Base-by-base conservation (phyloP, 768 basidiomycete species). In the Suillus americanus region DNA sequence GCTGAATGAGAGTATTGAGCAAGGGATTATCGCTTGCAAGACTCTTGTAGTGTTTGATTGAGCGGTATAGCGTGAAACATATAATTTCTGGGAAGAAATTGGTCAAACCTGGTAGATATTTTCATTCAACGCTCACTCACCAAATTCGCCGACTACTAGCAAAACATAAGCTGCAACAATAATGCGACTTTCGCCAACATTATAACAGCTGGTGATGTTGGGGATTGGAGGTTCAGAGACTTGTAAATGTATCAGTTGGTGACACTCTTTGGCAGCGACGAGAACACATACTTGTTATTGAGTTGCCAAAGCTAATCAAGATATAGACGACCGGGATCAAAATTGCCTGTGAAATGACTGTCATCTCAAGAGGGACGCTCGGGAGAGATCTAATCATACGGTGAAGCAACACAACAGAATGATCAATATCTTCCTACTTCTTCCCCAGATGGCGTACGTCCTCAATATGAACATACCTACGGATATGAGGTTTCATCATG, bases 191-290 rank as follows among this genome's bases (percentile, higher is more conserved):
- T 53, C 41, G n/a, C 8, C 60, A 18, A 35, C 41, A 23, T 60
- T 53, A 53, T 60, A 60, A 48, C 60, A 60, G 33, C 60, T 60
- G 18, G 41, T 43, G 16, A 60, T 60, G 37, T 60, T 53, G 18
- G 60, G 60, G 6, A 60, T 35, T 0, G 60, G 60, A 28, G 60
- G 60, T 20, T 50, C n/a, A 23, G 60, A 20, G 18, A 28, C 60
- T 60, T 51, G 25, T 35, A 60, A 51, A 43, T 18, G 18, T 28
- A 28, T 50, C 45, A 3, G 18, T 60, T 28, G 18, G 45, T 12
- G n/a, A 3, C 12, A 30, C 12, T 18, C 25, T 41, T 60, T 28
- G 3, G 13, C 16, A 35, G 18, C 10, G 37, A 30, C 60, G 14
- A 33, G 45, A 50, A 25, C 28, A 53, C 60, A 10, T 50, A 60